Evolutionary conservation across 495 filamentous ascomycete genomes (phyloP), one percentile per base, ranked within the genome.

Genomic region (Penicillium atrosanguineum): DNA sequence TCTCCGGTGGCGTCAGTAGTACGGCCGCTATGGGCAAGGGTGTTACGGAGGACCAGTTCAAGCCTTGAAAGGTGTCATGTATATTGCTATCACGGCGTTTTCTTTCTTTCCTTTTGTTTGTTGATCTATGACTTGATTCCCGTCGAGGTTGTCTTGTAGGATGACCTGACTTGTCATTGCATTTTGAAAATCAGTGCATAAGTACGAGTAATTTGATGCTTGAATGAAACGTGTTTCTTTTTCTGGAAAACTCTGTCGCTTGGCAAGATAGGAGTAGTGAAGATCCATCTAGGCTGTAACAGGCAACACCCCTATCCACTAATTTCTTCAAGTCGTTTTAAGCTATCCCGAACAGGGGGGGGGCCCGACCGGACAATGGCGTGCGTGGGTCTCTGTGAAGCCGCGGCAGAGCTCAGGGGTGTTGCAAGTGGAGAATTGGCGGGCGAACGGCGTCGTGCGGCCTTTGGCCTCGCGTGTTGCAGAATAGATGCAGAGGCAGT

Each of bases 41-140:
- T 42, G 94, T 98, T 48, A 98, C 94, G 12, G 94, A 98, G 79
- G 91, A 96, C 67, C 94, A 98, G 77, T 97, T 98, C 69, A 84
- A 84, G 64, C 46, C 69, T 43, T 67, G 41, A 67, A n/a, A 8
- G 36, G 7, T 34, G 25, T 19, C 25, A 46, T 40, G 36, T 56
- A 42, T 43, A 52, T 56, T 57, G 50, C 44, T 49, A 52, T 53
- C 54, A 52, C 39, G 52, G 43, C 41, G 47, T 59, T 44, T 49
- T 11, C 31, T 14, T 42, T 6, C 46, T 46, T n/a, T 44, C 36
- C 18, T 20, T 49, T 48, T 53, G 41, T 18, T 37, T 50, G 23
- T 19, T 53, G 18, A 26, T 40, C 39, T 44, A 59, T 45, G 57
- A 55, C 44, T 44, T 57, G 57, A 65, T 65, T 57, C 55, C 59